A percentile compares a stretch with the other conserved stretches of the same genome.
Evolutionary conservation across 768 basidiomycete species (phyloP).

Genomic region (Tylopilus vinaceipallidus): DNA sequence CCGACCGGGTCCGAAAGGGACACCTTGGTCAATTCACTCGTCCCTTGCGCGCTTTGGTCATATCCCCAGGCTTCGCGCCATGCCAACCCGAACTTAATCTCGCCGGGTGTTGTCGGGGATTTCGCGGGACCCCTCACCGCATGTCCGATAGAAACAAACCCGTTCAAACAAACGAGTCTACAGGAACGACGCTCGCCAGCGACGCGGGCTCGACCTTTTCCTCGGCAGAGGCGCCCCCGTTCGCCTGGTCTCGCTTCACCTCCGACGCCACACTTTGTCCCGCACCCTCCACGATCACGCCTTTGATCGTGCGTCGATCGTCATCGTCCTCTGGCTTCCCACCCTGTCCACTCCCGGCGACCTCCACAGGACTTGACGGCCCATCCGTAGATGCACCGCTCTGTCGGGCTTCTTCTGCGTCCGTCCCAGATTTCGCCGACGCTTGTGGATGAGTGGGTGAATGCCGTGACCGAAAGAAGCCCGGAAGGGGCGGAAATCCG

Average conservation of each 20-base stretch:
- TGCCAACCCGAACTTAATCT: conserved; percentile 12
- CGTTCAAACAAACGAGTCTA: conserved; percentile 22
- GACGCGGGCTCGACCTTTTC: conserved; percentile 23
- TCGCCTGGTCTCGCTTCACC: conserved; percentile 10
- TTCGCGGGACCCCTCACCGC: conserved; percentile 4
- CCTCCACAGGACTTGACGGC: conserved; percentile 8
- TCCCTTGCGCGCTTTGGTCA: conserved; percentile 25
- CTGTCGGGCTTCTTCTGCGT: conserved; percentile 21
- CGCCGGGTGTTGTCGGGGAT: conserved; percentile 2
- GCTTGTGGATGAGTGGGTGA: conserved; percentile 40
- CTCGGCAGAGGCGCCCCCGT: conserved; percentile 11
- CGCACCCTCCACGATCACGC: conserved; percentile 22
- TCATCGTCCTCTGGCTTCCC: conserved; percentile 36
- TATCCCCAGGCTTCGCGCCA: conserved; percentile 4
- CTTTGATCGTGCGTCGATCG: conserved; percentile 41
- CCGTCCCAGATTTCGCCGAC: conserved; percentile 21
- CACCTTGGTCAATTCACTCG: conserved; percentile 18
- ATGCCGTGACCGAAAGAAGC: conserved; percentile 61
- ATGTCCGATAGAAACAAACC: not conserved
- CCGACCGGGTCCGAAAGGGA: conserved; percentile 20
- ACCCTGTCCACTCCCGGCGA: not conserved
- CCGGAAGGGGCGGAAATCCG: conserved; percentile 61
- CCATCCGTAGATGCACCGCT: conserved; percentile 12
- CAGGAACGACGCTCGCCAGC: conserved; percentile 14
- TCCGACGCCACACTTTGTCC: conserved; percentile 11